Evolutionary conservation across 495 filamentous ascomycete genomes (phyloP).

Genomic region (Collariella sp.): DNA sequence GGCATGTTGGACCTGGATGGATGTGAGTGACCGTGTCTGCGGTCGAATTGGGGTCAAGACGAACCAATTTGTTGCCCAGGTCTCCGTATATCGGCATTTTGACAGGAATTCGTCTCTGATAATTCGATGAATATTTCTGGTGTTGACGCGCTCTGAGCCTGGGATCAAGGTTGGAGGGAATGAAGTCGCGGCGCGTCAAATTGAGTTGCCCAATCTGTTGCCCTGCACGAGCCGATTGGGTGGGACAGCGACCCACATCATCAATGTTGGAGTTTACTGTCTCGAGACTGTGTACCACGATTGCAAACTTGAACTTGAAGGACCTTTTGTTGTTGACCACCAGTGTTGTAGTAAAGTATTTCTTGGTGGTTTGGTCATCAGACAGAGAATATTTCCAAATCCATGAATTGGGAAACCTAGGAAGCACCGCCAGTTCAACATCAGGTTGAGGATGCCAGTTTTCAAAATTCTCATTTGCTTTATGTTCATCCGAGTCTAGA

Average conservation of each 20-base stretch:
- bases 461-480: too few species aligned
- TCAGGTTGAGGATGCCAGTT: too few species aligned
- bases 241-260: background rate
- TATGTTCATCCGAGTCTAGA: too few species aligned
- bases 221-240: background rate
- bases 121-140: background rate
- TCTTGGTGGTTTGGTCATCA: too few species aligned
- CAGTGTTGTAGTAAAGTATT: too few species aligned
- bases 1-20: conserved; percentile 81
- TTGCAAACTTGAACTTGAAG: too few species aligned
- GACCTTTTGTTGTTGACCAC: too few species aligned
- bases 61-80: conserved; percentile 73
- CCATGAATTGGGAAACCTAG: too few species aligned
- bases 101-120: background rate
- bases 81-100: conserved; percentile 76
- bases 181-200: conserved; percentile 10
- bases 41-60: conserved; percentile 14
- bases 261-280: background rate
- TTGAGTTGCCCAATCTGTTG: background rate
- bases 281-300: background rate
- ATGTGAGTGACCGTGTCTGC: conserved; percentile 13
- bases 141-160: background rate
- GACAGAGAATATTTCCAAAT: too few species aligned
- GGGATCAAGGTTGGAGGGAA: background rate
- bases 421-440: too few species aligned